phyloP scores from a whole-genome alignment of 2,329 filamentous ascomycete species.

The Neofusicoccum parvum region DNA sequence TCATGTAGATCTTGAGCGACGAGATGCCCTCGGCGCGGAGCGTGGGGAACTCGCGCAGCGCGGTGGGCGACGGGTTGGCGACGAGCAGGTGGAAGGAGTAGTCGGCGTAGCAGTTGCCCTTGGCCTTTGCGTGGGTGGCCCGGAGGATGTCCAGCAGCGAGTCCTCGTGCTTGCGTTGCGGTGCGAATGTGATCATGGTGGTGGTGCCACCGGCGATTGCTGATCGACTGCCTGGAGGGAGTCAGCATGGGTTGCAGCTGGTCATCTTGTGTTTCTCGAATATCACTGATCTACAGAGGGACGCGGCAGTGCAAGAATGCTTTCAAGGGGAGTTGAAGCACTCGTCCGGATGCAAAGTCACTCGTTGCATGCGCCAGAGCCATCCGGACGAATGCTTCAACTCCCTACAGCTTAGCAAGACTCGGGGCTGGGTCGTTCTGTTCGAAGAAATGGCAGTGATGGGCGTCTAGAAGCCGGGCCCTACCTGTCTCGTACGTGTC shows the following conservation, averaged over 20 bases:
- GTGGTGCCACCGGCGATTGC: constrained; percentile 54
- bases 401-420: too few species aligned
- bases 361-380: too few species aligned
- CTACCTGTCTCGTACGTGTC: constrained; percentile 41
- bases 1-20: constrained; percentile 49
- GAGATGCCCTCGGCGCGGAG: constrained; percentile 41
- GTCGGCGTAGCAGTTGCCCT: constrained; percentile 50
- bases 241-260: too few species aligned
- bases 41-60: constrained; percentile 39
- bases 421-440: too few species aligned
- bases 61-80: constrained; percentile 38
- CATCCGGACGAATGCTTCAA: constrained; percentile 16
- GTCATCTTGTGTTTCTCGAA: too few species aligned
- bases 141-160: constrained; percentile 47
- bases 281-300: too few species aligned
- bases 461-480: not conserved
- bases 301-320: too few species aligned
- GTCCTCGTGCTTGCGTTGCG: constrained; percentile 48
- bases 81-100: constrained; percentile 49
- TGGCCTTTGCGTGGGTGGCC: constrained; percentile 47
- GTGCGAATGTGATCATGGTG: constrained; percentile 52
- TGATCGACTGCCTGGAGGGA: constrained; percentile 39
- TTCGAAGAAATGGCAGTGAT: too few species aligned
- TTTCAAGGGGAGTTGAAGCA: too few species aligned
- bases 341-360: not conserved